These are phyloP conservation scores for Domatiomyces catenatus DNA, from an alignment of 2,329 filamentous ascomycete species.

Conservation along the genomic window DNA sequence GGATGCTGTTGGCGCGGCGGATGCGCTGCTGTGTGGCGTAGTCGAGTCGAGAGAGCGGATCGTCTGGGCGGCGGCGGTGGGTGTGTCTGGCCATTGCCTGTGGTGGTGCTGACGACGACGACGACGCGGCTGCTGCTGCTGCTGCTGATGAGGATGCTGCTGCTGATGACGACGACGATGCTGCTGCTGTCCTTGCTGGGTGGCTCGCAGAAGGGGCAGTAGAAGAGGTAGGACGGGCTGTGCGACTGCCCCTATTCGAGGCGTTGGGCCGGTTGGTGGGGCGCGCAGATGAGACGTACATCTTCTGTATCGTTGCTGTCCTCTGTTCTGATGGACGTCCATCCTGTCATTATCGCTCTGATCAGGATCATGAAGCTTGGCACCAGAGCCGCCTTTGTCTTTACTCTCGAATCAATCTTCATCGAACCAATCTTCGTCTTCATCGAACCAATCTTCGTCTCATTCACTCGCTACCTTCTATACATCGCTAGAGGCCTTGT, in stretches of 20 bases:
- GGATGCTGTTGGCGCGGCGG: constrained; percentile 24
- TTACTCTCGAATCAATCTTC: too few relatives aligned
- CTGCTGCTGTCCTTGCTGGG: too few relatives aligned
- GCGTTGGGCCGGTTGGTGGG: neutral
- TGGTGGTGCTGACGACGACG: neutral
- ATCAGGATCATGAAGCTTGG: too few relatives aligned
- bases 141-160: constrained; percentile 2
- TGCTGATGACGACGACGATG: neutral
- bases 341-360: too few relatives aligned
- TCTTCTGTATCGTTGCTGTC: too few relatives aligned
- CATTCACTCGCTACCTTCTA: neutral
- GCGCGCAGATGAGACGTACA: neutral
- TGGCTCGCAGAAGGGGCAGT: neutral
- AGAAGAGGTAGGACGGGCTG: neutral
- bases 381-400: too few relatives aligned
- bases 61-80: constrained; percentile 9
- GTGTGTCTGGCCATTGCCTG: neutral
- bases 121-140: constrained; percentile 1
- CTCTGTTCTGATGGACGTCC: too few relatives aligned
- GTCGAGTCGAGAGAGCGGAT: constrained; percentile 2
- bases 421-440: too few relatives aligned
- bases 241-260: neutral
- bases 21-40: constrained; percentile 20
- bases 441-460: too few relatives aligned
- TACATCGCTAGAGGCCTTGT: neutral